These are phyloP conservation scores for Clarireedia monteithiana DNA, from an alignment of 2,329 filamentous ascomycete genomes.

Conservation along the genomic window DNA sequence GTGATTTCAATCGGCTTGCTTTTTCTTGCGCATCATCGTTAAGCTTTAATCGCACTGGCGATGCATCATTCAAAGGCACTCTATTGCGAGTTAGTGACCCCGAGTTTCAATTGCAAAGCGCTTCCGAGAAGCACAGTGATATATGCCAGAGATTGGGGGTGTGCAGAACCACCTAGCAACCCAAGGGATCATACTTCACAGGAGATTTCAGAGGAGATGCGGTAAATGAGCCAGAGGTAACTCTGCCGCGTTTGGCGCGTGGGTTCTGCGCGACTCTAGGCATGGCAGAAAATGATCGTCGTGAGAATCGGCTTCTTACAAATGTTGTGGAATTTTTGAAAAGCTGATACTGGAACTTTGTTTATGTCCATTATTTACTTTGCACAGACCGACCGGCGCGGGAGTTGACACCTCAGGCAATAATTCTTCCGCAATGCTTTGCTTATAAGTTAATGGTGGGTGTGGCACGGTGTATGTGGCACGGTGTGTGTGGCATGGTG, in stretches of 20 bases:
- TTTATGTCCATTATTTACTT: slow-evolving; percentile 10
- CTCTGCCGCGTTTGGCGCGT: slow-evolving; percentile 32
- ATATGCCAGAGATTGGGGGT: neutral
- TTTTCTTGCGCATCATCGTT: slow-evolving; percentile 95
- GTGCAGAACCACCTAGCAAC: slow-evolving; percentile 4
- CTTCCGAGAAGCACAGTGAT: neutral
- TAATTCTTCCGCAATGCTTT: neutral
- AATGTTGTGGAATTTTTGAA: neutral
- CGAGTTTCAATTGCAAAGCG: neutral
- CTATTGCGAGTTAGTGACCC: slow-evolving; percentile 36
- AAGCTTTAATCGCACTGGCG: slow-evolving; percentile 58
- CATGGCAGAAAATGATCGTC: slow-evolving; percentile 32
- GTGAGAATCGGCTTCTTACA: neutral
- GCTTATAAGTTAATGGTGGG: neutral
- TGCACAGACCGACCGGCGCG: neutral
- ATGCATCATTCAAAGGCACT: slow-evolving; percentile 94
- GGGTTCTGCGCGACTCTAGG: slow-evolving; percentile 45
- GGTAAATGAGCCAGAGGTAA: slow-evolving; percentile 32
- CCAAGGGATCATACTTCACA: slow-evolving; percentile 25
- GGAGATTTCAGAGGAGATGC: slow-evolving; percentile 30
- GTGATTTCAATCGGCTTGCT: slow-evolving; percentile 75
- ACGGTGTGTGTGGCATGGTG: too few relatives aligned
- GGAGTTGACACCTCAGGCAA: neutral
- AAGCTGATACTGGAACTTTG: neutral
- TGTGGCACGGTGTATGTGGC: too few relatives aligned